phyloP scores from a whole-genome alignment of 129 eudicot genomes.

The Arctium lappa region DNA sequence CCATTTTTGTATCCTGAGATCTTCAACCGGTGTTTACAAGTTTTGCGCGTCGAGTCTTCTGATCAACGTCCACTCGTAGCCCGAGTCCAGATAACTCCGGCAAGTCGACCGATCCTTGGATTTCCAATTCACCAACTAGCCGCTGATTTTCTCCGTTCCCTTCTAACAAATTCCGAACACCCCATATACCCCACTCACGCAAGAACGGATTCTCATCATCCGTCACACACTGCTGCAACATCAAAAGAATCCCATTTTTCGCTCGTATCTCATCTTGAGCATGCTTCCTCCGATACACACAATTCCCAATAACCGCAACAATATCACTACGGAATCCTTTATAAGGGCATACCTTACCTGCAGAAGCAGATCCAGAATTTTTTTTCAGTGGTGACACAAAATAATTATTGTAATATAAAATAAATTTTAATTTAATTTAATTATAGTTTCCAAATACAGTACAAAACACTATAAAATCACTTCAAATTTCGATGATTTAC shows the following conservation, averaged over 20 bases:
- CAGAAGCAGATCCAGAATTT: background rate
- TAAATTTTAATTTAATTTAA: no score
- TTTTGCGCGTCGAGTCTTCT: slow-evolving; percentile 61
- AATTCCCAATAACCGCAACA: slow-evolving; percentile 74
- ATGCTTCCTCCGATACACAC: slow-evolving; percentile 49
- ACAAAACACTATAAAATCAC: no score
- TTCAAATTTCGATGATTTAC: background rate
- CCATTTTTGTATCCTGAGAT: background rate
- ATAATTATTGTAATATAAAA: background rate
- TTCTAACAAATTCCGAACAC: slow-evolving; percentile 62
- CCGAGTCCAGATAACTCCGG: slow-evolving; percentile 72
- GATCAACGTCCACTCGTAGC: slow-evolving; percentile 78
- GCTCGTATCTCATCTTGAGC: slow-evolving; percentile 69
- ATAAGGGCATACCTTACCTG: slow-evolving; percentile 59
- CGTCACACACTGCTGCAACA: slow-evolving; percentile 73
- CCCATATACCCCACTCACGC: slow-evolving; percentile 90
- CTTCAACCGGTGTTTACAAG: slow-evolving; percentile 58
- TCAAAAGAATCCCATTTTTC: slow-evolving; percentile 55
- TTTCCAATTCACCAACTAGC: slow-evolving; percentile 66
- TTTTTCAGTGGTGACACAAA: background rate
- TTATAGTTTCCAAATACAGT: no score
- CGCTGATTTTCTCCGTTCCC: slow-evolving; percentile 67
- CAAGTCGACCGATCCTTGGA: slow-evolving; percentile 69
- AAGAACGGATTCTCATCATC: slow-evolving; percentile 86
- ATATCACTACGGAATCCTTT: slow-evolving; percentile 82